Evolutionary conservation across 495 filamentous ascomycete genomes (phyloP).

Genomic region (Viridothelium virens): DNA sequence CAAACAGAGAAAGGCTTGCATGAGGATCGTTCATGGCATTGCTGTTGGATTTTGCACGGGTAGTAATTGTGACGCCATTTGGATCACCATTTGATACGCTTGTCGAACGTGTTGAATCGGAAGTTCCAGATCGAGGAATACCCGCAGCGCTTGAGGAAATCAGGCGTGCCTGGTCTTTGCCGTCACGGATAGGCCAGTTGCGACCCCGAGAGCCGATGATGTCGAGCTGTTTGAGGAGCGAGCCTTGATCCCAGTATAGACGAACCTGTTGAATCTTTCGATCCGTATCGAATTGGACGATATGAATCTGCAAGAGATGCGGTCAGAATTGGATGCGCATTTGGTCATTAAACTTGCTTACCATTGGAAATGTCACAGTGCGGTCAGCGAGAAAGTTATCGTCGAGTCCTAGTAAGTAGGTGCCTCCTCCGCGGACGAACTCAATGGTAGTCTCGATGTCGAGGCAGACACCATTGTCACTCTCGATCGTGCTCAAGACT

Average conservation of each 20-base stretch:
- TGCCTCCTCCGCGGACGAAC: constrained; percentile 70
- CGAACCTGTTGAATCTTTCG: constrained; percentile 77
- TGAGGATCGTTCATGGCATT: constrained; percentile 58
- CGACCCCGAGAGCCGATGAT: constrained; percentile 81
- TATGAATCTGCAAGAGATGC: constrained; percentile 58
- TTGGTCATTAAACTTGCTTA: constrained; percentile 40
- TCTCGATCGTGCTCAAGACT: constrained; percentile 63
- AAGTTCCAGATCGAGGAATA: constrained; percentile 19
- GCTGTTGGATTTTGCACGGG: constrained; percentile 12
- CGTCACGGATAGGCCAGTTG: constrained; percentile 91
- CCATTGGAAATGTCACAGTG: constrained; percentile 71
- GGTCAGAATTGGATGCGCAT: constrained; percentile 29
- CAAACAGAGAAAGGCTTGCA: constrained; percentile 66
- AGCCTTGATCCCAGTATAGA: constrained; percentile 90
- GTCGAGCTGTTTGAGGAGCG: constrained; percentile 84
- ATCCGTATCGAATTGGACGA: constrained; percentile 71
- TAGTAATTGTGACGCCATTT: constrained; percentile 5
- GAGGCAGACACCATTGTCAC: constrained; percentile 56
- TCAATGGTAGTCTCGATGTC: constrained; percentile 71
- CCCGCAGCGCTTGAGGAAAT: constrained; percentile 45
- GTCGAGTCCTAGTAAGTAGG: constrained; percentile 82
- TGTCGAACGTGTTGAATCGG: constrained; percentile 1
- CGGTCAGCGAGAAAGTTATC: constrained; percentile 91
- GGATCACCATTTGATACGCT: constrained; percentile 13
- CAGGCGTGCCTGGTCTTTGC: constrained; percentile 71